Evolutionary conservation across 805 yeast species (phyloP), one percentile per base, ranked within the genome.

Genomic region (Clavispora fructus): DNA sequence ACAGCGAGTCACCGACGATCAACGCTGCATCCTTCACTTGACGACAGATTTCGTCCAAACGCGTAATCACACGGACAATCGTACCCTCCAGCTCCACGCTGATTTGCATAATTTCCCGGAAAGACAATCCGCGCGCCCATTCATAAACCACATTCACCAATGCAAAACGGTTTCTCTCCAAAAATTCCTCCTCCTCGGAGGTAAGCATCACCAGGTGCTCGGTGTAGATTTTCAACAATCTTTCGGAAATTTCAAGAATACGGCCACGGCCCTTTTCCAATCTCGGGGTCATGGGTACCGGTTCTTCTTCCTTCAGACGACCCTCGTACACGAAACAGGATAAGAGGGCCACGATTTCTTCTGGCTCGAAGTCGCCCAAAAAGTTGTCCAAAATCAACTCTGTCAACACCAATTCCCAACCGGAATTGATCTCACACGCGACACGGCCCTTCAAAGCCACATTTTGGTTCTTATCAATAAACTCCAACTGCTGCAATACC

Each of bases 261-360:
- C 79, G 79, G 14, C 63, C 64, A 49, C 68, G 71, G 38, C 95
- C 95, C 50, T 72, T 77, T 43, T 87, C 94, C 43, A 94, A 73
- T 42, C 95, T 74, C 23, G 97, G 96, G 0, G 96, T 86, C 6
- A 77, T 63, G n/a, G 69, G 67, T 1, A 78, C 80, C 7, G 80
- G 83, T 48, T 83, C 95, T 33, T 78, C 81, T 25, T 79, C 77
- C 32, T 78, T 81, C 19, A 78, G 74, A 14, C 80, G 75, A 1
- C 97, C 98, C 59, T 94, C 97, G 60, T 87, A 94, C 1, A 94
- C 96, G 68, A 94, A 94, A 32, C 87, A 88, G 0, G 97, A 89
- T 29, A 94, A 67, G 41, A 94, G 71, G 0, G 98, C 98, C n/a
- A 91, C 97, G 51, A 94, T 90, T 64, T 94, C 99, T 59, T 90